These are phyloP conservation scores for Didymosphaeria variabile DNA, from an alignment of 2,329 filamentous ascomycete genomes.

Conservation along the genomic window DNA sequence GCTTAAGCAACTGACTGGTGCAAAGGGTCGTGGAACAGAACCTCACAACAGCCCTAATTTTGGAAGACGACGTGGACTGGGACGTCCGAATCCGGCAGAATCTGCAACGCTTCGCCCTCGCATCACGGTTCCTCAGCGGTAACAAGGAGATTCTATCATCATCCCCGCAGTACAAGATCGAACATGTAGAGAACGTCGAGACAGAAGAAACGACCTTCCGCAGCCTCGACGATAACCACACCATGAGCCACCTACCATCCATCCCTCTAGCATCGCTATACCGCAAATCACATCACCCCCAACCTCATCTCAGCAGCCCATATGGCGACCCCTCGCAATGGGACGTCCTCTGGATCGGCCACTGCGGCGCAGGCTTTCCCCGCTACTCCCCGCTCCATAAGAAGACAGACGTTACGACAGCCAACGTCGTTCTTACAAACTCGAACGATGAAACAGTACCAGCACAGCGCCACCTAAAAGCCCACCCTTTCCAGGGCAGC, in stretches of 20 bases:
- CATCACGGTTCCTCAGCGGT: slow-evolving; percentile 35
- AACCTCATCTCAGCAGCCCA: slow-evolving; percentile 24
- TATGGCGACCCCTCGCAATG: slow-evolving; percentile 47
- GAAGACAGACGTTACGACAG: slow-evolving; percentile 23
- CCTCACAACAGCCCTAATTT: slow-evolving; percentile 42
- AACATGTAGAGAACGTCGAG: slow-evolving; percentile 33
- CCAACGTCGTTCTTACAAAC: slow-evolving; percentile 33
- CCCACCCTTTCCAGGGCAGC: slow-evolving; percentile 40
- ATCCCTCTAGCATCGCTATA: slow-evolving; percentile 28
- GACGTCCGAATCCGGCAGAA: slow-evolving; percentile 40
- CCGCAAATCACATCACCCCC: slow-evolving; percentile 16
- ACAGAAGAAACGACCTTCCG: slow-evolving; percentile 35
- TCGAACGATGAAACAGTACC: slow-evolving; percentile 39
- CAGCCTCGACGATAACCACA: slow-evolving; percentile 34
- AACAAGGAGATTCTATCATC: slow-evolving; percentile 26
- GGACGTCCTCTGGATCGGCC: slow-evolving; percentile 54
- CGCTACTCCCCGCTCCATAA: slow-evolving; percentile 23
- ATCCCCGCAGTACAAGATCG: slow-evolving; percentile 26
- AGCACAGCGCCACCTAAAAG: slow-evolving; percentile 33
- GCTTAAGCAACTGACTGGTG: slow-evolving; percentile 13
- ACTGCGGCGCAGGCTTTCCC: slow-evolving; percentile 42
- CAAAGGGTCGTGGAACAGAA: slow-evolving; percentile 38
- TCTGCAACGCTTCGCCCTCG: slow-evolving; percentile 41
- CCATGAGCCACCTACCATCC: slow-evolving; percentile 32
- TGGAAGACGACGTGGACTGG: slow-evolving; percentile 47